A percentile compares a stretch with the other conserved stretches of the same genome.
Conservation (phyloP, 768 basidiomycete species). For the Tulasnella sp. region DNA sequence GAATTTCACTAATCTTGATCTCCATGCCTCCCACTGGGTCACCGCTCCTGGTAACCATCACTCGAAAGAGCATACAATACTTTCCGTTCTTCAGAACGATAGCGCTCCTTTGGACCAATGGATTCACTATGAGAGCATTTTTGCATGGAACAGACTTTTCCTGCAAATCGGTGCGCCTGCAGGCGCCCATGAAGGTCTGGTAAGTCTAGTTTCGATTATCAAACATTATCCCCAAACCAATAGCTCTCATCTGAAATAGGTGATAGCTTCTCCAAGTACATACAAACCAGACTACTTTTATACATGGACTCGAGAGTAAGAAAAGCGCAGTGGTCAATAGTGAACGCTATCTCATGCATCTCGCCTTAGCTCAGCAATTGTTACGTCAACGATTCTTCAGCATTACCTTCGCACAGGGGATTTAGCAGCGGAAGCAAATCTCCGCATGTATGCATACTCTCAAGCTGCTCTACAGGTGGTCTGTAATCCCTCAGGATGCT, state of each 20-base stretch:
- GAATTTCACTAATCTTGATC: no score
- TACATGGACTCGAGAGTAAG: constrained; percentile 18
- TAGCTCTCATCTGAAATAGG: no score
- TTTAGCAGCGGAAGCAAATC: constrained; percentile 19
- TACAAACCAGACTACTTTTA: constrained; percentile 26
- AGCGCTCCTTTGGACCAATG: constrained; percentile 7
- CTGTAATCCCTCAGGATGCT: constrained; percentile 23
- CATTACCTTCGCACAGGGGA: constrained; percentile 21
- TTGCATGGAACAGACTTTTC: constrained; percentile 20
- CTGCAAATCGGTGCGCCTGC: constrained; percentile 24
- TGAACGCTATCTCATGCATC: background rate
- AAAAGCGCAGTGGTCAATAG: constrained; percentile 6
- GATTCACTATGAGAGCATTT: constrained; percentile 12
- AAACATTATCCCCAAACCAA: no score
- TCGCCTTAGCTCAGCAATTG: background rate
- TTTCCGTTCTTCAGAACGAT: no score
- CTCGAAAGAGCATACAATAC: no score
- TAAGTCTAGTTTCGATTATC: no score
- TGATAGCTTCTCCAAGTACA: constrained; percentile 25
- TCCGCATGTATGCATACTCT: constrained; percentile 21
- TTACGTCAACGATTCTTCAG: constrained; percentile 25
- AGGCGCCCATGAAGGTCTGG: constrained; percentile 25
- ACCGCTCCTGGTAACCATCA: no score
- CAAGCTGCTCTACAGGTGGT: constrained; percentile 23
- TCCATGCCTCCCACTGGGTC: no score